phyloP scores from a whole-genome alignment of 2,329 filamentous ascomycete species.

The Trichophyton verrucosum region DNA sequence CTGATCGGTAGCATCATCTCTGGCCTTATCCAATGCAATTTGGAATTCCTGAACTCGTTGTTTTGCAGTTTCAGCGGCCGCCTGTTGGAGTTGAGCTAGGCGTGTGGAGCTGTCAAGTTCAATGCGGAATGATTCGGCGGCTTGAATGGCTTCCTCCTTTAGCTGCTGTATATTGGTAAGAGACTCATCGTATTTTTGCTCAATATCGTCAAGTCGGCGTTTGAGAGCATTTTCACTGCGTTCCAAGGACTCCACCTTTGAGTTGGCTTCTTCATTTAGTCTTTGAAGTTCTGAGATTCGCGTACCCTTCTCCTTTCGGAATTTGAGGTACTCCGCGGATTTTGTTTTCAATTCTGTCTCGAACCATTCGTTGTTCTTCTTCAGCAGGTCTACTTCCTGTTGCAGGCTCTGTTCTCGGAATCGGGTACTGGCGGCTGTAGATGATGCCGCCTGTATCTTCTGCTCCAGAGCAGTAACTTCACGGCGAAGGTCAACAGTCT shows the following conservation, averaged over 20 bases:
- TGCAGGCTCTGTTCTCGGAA: conserved; percentile 83
- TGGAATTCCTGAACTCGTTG: conserved; percentile 48
- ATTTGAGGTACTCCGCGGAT: conserved; percentile 72
- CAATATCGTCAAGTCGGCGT: conserved; percentile 67
- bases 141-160: conserved; percentile 66
- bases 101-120: conserved; percentile 72
- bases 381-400: conserved; percentile 79
- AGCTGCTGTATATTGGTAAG: conserved; percentile 72
- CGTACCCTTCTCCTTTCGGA: conserved; percentile 86
- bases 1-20: conserved; percentile 51
- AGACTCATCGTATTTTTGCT: conserved; percentile 75
- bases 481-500: conserved; percentile 69
- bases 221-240: conserved; percentile 70
- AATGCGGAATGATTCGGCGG: conserved; percentile 75
- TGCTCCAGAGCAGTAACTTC: conserved; percentile 75
- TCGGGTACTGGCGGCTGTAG: conserved; percentile 65
- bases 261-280: conserved; percentile 70
- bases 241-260: conserved; percentile 63
- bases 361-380: conserved; percentile 86
- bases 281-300: conserved; percentile 81
- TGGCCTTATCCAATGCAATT: conserved; percentile 43
- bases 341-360: conserved; percentile 87
- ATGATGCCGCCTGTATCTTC: conserved; percentile 67
- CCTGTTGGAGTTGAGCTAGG: conserved; percentile 59
- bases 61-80: conserved; percentile 48